A percentile compares a stretch with the other conserved stretches of the same genome.
Conservation (phyloP, 176 grass and related monocot genomes). For the Ampelocalamus luodianensis region DNA sequence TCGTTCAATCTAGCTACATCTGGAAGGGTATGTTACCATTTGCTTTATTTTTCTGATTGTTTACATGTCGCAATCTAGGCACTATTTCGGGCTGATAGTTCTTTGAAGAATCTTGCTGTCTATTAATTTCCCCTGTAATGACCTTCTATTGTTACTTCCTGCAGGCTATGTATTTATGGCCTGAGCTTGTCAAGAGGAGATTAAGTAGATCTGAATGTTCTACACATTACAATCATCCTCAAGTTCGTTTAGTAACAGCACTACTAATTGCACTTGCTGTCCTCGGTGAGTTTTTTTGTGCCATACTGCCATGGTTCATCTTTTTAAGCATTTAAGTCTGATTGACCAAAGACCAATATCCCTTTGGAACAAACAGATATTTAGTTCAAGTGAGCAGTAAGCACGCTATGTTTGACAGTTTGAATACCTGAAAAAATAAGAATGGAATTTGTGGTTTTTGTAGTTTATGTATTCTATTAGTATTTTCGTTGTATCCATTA, state of each 20-base stretch:
- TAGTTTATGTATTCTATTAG: neutral
- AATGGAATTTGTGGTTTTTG: conserved; percentile 14
- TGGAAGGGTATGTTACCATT: conserved; percentile 54
- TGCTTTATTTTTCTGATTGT: conserved; percentile 32
- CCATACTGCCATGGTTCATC: neutral
- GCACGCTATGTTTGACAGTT: neutral
- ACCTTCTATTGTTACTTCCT: conserved; percentile 35
- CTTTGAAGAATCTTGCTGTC: conserved; percentile 15
- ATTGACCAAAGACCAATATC: conserved; percentile 15
- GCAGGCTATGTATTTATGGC: conserved; percentile 56
- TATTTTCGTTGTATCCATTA: conserved; percentile 15
- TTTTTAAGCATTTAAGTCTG: conserved; percentile 37
- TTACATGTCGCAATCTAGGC: conserved; percentile 2
- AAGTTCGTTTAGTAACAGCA: conserved; percentile 49
- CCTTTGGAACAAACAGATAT: conserved; percentile 4
- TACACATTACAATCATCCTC: conserved; percentile 47
- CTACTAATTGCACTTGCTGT: conserved; percentile 54
- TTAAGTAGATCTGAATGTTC: conserved; percentile 45
- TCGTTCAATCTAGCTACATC: conserved; percentile 40
- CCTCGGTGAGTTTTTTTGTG: conserved; percentile 59
- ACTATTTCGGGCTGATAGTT: conserved; percentile 12
- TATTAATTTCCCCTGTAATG: conserved; percentile 1
- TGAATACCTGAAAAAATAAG: neutral
- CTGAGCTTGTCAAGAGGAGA: conserved; percentile 53
- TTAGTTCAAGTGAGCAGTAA: neutral